Evolutionary conservation across 208 protist species (phyloP).

Genomic region (Naegleria gruberi): DNA sequence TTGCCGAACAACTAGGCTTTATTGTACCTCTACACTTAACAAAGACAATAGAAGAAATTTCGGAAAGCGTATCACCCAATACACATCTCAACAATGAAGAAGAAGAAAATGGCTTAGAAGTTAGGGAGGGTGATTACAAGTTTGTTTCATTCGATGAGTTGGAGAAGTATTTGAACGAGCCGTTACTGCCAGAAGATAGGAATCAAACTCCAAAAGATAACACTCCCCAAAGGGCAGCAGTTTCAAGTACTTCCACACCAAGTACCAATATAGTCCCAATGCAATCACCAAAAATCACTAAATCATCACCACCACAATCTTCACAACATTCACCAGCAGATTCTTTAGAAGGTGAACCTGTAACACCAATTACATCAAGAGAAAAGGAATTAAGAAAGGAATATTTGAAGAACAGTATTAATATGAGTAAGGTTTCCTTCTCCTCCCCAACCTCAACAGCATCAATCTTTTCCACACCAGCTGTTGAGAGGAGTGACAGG

Average conservation of each 20-base stretch:
- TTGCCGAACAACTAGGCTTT: background rate
- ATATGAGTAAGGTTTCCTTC: background rate
- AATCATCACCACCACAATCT: too few relatives aligned
- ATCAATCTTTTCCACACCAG: background rate
- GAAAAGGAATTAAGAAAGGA: background rate
- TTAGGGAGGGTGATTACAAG: background rate
- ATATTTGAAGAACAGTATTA: background rate
- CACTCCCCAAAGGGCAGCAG: too few relatives aligned
- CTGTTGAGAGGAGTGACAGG: too few relatives aligned
- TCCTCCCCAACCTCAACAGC: background rate
- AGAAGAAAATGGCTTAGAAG: background rate
- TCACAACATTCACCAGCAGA: too few relatives aligned
- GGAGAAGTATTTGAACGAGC: background rate
- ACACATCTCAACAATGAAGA: background rate
- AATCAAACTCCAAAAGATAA: too few relatives aligned
- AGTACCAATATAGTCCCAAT: too few relatives aligned
- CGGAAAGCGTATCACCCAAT: too few relatives aligned
- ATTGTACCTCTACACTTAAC: background rate
- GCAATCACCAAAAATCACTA: too few relatives aligned
- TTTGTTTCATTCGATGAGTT: background rate
- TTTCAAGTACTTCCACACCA: too few relatives aligned
- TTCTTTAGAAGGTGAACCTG: background rate
- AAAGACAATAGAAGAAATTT: background rate
- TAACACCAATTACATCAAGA: background rate
- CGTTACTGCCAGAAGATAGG: background rate